A percentile compares a stretch with the other conserved stretches of the same genome.
These are phyloP conservation scores for Melanogaster broomeanus DNA, from an alignment of 768 basidiomycete species.

Conservation along the genomic window DNA sequence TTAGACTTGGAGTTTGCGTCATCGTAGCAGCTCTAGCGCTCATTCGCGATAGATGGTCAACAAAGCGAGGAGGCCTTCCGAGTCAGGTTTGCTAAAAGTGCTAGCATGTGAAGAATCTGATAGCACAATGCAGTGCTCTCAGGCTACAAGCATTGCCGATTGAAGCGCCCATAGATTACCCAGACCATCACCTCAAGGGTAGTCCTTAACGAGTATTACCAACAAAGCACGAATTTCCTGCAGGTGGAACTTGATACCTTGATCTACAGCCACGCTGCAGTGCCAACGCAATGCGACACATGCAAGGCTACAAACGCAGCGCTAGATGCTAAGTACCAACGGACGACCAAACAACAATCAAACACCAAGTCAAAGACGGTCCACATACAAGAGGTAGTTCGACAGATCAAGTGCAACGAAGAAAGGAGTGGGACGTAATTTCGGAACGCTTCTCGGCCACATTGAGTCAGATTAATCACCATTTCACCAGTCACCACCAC, in stretches of 20 bases:
- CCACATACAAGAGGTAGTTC: background rate
- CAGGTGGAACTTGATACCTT: too few species aligned
- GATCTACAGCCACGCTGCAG: too few species aligned
- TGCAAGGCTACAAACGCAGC: too few species aligned
- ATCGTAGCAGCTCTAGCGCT: background rate
- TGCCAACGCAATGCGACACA: too few species aligned
- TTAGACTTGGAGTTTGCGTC: background rate
- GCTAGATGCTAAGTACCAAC: too few species aligned
- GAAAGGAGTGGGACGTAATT: background rate
- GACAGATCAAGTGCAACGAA: conserved; percentile 18
- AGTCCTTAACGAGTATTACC: too few species aligned
- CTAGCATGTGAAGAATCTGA: background rate
- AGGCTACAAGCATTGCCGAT: background rate
- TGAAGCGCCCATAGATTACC: background rate
- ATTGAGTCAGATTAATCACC: conserved; percentile 3
- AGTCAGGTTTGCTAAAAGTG: background rate
- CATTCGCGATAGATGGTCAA: conserved; percentile 7
- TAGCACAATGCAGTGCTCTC: background rate
- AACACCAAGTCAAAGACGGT: background rate
- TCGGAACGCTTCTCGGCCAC: background rate
- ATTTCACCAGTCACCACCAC: conserved; percentile 8
- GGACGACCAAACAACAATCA: background rate
- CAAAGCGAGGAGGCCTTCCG: too few species aligned
- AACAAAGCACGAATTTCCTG: too few species aligned
- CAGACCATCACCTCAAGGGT: too few species aligned